phyloP scores from a whole-genome alignment of 768 basidiomycete species.

The Leccinum disarticulatum region DNA sequence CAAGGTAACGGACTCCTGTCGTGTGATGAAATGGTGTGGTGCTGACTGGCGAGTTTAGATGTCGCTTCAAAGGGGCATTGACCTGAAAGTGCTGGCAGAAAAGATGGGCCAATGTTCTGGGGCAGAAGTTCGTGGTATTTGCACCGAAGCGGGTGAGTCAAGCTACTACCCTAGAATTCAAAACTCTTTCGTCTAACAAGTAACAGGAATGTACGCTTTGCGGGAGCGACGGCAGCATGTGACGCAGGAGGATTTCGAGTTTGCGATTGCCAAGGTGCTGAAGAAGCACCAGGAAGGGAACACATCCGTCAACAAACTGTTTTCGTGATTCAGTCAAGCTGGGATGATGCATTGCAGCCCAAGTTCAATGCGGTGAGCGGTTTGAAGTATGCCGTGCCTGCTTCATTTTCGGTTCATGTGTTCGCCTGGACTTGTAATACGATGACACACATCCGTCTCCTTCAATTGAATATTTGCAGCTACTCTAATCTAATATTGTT shows the following conservation, averaged over 20 bases:
- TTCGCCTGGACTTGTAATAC: too few species aligned
- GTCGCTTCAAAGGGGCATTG: conserved; percentile 97
- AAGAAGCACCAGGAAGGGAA: conserved; percentile 98
- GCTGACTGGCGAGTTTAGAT: conserved; percentile 51
- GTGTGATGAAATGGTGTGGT: not conserved
- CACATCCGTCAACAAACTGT: conserved; percentile 92
- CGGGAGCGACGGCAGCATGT: conserved; percentile 95
- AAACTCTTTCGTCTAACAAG: not conserved
- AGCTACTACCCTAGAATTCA: not conserved
- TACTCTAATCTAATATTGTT: too few species aligned
- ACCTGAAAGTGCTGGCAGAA: conserved; percentile 92
- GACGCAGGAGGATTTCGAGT: conserved; percentile 98
- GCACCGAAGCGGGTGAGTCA: conserved; percentile 83
- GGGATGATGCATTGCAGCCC: too few species aligned
- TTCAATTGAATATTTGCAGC: too few species aligned
- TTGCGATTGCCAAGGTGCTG: conserved; percentile 94
- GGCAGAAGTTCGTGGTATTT: conserved; percentile 96
- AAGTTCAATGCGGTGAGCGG: too few species aligned
- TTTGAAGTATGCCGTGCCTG: too few species aligned
- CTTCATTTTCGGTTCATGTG: too few species aligned
- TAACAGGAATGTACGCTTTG: conserved; percentile 89
- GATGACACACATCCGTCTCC: too few species aligned
- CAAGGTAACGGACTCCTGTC: conserved; percentile 51
- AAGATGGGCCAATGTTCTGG: conserved; percentile 99
- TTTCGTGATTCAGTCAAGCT: conserved; percentile 42